Evolutionary conservation across 2,329 filamentous ascomycete genomes (phyloP), one percentile per base, ranked within the genome.

Genomic region (Xylaria sp.): DNA sequence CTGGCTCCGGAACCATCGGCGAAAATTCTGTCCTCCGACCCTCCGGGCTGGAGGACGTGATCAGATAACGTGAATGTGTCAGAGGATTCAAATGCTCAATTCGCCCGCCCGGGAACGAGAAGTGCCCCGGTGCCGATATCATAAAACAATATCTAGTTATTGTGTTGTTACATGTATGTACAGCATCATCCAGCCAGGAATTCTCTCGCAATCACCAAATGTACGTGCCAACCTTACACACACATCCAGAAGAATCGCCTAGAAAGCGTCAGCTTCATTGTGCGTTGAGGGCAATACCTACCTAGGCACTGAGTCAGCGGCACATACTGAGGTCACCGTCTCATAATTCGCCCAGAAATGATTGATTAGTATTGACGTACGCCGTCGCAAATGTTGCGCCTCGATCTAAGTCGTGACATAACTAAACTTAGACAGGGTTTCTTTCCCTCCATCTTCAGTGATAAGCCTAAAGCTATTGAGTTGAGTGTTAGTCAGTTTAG

Each of bases 1-100:
- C 21, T 51, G 48, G 21, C 19, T 48, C 54, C 65, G 60, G 65
- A 60, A 67, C 54, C n/a, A 53, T 67, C 65, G 65, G 65, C 7
- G 59, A 59, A 17, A 12, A 34, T 47, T 34, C 21, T 34, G 42
- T 34, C 14, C 47, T 62, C 36, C 4, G 19, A 34, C 27, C 14
- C 36, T 62, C 36, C 4, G 19, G 24, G 19, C 39, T 50, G 7
- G 17, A 32, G 12, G 17, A 30, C 17, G 27, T 30, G 11, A 21
- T 50, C 24, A 27, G 24, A 27, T 61, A 65, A 59, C 27, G 32
- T 53, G 19, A 21, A 39, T 27, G 12, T 8, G 21, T 53, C 53
- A 34, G 64, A 21, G 21, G 45, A 48, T 42, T 57, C 42, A 17
- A 32, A 14, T 14, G 39, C 2, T 45, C n/a, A 30, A 59, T 11